Evolutionary conservation across 2,329 filamentous ascomycete genomes (phyloP), one percentile per base, ranked within the genome.

Genomic region (Colletotrichum sublineola): DNA sequence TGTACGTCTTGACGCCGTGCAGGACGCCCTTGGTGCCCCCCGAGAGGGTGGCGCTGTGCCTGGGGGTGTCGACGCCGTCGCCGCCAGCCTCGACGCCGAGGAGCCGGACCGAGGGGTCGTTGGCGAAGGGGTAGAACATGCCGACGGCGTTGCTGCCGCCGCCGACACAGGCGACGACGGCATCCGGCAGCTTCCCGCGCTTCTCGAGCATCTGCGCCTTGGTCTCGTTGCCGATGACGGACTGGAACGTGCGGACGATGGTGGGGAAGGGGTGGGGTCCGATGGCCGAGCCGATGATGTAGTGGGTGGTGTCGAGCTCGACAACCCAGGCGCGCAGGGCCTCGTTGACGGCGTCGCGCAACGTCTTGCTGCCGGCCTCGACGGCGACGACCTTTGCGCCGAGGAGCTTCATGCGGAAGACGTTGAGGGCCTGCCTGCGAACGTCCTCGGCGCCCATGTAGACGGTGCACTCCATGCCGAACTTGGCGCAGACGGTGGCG

Each of bases 361-460:
- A 90, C 4, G 93, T 96, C 77, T 91, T 90, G 77, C 93, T 94
- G 67, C 96, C 96, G 58, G 95, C 94, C 81, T 98, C 95, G 57
- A 99, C 96, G 5, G 96, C 93, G 52, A 99, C 89, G 53, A 99
- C 96, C 77, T 93, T 93, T 62, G 96, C 96, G 72, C 96, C 96
- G 7, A 99, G 92, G 14, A 99, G 89, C 82, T 97, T 96, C 90
- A 99, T 99, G 56, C 96, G 93, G 90, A 99, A 99, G 50, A 99
- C 96, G 82, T 99, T 99, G 71, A 99, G 88, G 2, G 96, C 96
- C 82, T 99, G 96, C 77, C 96, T 92, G 71, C 96, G 93, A 64
- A 98, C 96, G 79, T 99, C 96, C 84, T 99, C 96, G 58, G 95
- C 95, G 78, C 96, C 96, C 96, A 99, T 99, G 84, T 95, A 99